Conservation (phyloP, 169 alveolate genomes). For the Eimeria acervulina region DNA sequence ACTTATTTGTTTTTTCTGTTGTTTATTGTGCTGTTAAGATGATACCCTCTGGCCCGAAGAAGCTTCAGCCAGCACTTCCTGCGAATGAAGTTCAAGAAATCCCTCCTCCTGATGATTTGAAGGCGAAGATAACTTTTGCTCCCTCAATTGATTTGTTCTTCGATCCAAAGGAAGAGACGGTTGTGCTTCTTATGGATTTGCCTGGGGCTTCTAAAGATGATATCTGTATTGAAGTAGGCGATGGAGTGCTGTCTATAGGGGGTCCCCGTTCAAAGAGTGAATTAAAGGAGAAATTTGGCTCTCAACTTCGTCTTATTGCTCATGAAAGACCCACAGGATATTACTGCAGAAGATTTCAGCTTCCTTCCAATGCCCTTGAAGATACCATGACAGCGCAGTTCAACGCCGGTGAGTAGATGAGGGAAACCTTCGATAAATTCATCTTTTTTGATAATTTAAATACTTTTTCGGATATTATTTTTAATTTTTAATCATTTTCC, state of each 20-base stretch:
- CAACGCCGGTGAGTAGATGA: neutral
- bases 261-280: slow-evolving; percentile 65
- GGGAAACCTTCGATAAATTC: too few relatives aligned
- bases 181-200: slow-evolving; percentile 59
- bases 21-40: too few relatives aligned
- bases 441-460: too few relatives aligned
- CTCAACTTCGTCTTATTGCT: neutral
- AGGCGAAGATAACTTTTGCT: slow-evolving; percentile 9
- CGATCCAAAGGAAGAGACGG: slow-evolving; percentile 47
- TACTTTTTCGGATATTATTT: neutral
- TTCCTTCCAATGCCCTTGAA: slow-evolving; percentile 63
- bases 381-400: slow-evolving; percentile 59
- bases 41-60: slow-evolving; percentile 48
- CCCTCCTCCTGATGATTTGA: slow-evolving; percentile 43
- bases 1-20: too few relatives aligned
- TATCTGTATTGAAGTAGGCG: slow-evolving; percentile 61
- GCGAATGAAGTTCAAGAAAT: slow-evolving; percentile 61
- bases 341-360: slow-evolving; percentile 68
- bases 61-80: slow-evolving; percentile 18
- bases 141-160: slow-evolving; percentile 64
- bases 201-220: slow-evolving; percentile 70
- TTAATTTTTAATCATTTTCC: too few relatives aligned
- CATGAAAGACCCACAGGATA: slow-evolving; percentile 39
- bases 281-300: neutral
- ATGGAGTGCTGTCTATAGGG: slow-evolving; percentile 31